Percentiles rank a stretch among this genome's conserved stretches.
Evolutionary conservation across 805 yeast species (phyloP).

Genomic region (Wickerhamiella bombiphila): DNA sequence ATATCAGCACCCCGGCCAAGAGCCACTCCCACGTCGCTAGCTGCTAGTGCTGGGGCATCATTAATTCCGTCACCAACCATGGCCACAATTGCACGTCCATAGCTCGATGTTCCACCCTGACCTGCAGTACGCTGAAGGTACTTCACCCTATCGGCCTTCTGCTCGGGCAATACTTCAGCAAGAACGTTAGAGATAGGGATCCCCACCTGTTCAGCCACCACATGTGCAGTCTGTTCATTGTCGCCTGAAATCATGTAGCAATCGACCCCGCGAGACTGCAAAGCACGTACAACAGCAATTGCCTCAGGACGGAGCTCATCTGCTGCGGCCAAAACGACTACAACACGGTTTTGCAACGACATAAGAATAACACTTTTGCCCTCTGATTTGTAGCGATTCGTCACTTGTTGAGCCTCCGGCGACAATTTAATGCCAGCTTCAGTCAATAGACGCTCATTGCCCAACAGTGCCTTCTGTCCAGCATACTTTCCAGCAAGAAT

Average conservation of each 20-base stretch:
- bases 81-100: constrained; percentile 34
- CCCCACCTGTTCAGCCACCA: constrained; percentile 51
- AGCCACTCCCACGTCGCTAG: constrained; percentile 67
- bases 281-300: constrained; percentile 31
- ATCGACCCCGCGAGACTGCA: constrained; percentile 31
- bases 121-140: constrained; percentile 35
- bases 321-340: constrained; percentile 36
- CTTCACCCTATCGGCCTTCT: constrained; percentile 46
- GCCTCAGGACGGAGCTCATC: constrained; percentile 44
- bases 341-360: constrained; percentile 29
- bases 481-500: constrained; percentile 6
- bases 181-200: constrained; percentile 38
- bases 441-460: constrained; percentile 46
- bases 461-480: constrained; percentile 25
- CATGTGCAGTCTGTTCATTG: constrained; percentile 47
- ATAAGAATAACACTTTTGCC: constrained; percentile 52
- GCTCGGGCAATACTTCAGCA: constrained; percentile 61
- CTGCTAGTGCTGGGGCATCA: constrained; percentile 66
- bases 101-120: constrained; percentile 15
- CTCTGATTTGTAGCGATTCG: constrained; percentile 42
- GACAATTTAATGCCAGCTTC: constrained; percentile 32
- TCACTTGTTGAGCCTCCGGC: constrained; percentile 23
- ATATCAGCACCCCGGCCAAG: constrained; percentile 64
- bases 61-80: constrained; percentile 80
- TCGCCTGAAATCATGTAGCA: constrained; percentile 75